Evolutionary conservation across 257 asterid genomes (phyloP), one percentile per base, ranked within the genome.

Genomic region (Lavandula angustifolia): DNA sequence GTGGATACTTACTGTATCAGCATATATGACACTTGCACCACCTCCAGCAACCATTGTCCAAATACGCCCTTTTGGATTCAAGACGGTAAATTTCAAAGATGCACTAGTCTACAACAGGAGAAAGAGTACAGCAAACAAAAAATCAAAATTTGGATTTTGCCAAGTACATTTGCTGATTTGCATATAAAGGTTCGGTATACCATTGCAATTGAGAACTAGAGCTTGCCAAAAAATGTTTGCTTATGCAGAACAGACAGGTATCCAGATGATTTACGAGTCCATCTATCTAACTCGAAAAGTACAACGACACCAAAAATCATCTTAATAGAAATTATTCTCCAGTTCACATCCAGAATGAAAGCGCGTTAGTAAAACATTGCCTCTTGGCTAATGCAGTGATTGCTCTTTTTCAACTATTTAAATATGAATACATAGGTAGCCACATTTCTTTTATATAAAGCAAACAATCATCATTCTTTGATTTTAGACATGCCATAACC

Each of bases 41-140:
- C 98, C 98, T 61, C 98, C 96, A 69, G 98, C 98, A 37, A 91
- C 98, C 98, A 88, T 91, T 60, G 98, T 91, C 98, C 98, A 91
- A 66, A 91, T 91, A 47, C 98, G 89, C 18, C 96, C 98, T 88
- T 91, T 86, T 13, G 94, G 96, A 74, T 91, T 91, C 84, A 91
- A 68, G 61, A 91, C 96, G 33, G 98, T 91, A 60, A 91, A 91
- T 74, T 91, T 91, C 79, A 91, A 77, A 7, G 98, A 91, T 49
- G 98, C 96, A 72, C 98, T 91, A 27, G 98, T 91, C 98, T 91
- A 84, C 75, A 73, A 72, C 48, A 73, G n/a, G 62, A 69, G 59
- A 56, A 57, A 18, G 63, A 58, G 66, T 42, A 60, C 40, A 17
- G 1, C 2, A 22, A 22, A 22, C 29, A 52, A 42, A 40, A 34